Base-by-base conservation (phyloP, 108 stramenopile species). In the Skeletonema potamos region DNA sequence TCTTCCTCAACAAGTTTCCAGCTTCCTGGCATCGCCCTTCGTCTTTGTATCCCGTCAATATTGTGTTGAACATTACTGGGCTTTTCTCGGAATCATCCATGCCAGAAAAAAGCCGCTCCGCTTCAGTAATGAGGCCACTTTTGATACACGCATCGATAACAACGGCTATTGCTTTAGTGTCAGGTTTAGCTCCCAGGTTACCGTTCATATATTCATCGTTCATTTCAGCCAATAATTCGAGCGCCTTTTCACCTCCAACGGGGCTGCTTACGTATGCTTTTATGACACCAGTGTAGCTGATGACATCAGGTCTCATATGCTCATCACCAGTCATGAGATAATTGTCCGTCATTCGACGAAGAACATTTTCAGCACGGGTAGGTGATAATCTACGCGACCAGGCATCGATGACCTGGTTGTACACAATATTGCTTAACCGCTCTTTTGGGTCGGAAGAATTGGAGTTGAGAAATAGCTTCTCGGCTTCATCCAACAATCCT, bases 321-420 rank as follows among this genome's bases (percentile, higher is more conserved):
- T 30, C 41, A 59, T 70, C 73, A 8, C 63, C 58, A 34, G 79
- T 80, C 4, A 69, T 44, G 2, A 29, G 24, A 51, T 69, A 68
- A 18, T 80, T 73, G 22, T 46, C 18, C 27, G 69, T 54, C 72
- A 80, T 58, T 64, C 79, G 72, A 28, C 67, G 62, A 22, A 80
- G 58, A 39, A 73, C 43, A 13, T 46, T 57, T 73, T 80, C 72
- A 24, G 79, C 72, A 27, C 79, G 79, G 30, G 64, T 66, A 36
- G 62, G 60, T 39, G 56, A 72, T 57, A 62, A 59, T 69, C 79
- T 62, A 17, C 79, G 66, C 7, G 79, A 80, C 79, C 79, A 80
- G 22, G 79, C 79, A 69, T 80, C 79, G 27, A 80, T 80, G 1
- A 80, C 70, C 58, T 66, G 43, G 65, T 78, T 78, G 30, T 79